A percentile compares a stretch with the other conserved stretches of the same genome.
These are phyloP conservation scores for Annulohypoxylon nitens DNA, from an alignment of 495 filamentous ascomycete genomes.

Conservation along the genomic window DNA sequence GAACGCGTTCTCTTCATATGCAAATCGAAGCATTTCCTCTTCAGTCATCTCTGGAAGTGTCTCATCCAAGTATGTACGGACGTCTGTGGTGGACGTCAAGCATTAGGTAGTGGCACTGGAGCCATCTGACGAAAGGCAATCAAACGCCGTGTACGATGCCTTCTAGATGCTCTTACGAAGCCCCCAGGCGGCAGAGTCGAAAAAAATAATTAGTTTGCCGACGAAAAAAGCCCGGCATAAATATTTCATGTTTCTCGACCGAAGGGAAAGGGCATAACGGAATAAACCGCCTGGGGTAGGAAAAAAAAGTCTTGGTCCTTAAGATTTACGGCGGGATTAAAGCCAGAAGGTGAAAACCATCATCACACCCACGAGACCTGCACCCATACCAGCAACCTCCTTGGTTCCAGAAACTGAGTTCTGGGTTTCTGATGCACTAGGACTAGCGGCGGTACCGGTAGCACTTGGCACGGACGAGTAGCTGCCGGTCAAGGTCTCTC, in stretches of 20 bases:
- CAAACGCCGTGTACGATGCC: conserved; percentile 43
- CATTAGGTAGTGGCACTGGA: conserved; percentile 27
- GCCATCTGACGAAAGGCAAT: conserved; percentile 35
- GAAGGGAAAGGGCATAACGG: neutral
- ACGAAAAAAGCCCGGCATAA: conserved; percentile 14
- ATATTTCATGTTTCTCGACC: conserved; percentile 8
- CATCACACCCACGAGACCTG: conserved; percentile 66
- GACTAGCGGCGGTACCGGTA: conserved; percentile 40
- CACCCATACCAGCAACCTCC: conserved; percentile 67
- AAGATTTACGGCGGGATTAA: conserved; percentile 38
- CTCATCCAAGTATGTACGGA: conserved; percentile 36
- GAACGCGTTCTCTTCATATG: conserved; percentile 30
- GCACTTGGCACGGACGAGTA: conserved; percentile 49
- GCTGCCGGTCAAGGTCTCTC: conserved; percentile 60
- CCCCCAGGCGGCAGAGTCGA: conserved; percentile 11
- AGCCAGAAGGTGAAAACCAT: conserved; percentile 67
- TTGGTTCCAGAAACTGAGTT: conserved; percentile 60
- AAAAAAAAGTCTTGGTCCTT: conserved; percentile 15
- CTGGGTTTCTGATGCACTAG: conserved; percentile 44
- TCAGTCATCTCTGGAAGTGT: conserved; percentile 27
- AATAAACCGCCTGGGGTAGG: conserved; percentile 9
- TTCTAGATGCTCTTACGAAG: conserved; percentile 25
- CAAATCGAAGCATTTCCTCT: conserved; percentile 26
- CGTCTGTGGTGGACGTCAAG: conserved; percentile 22
- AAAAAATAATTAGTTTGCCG: conserved; percentile 25